Evolutionary conservation across 2,329 filamentous ascomycete genomes (phyloP), one percentile per base, ranked within the genome.

Genomic region (Juglanconis oblonga): DNA sequence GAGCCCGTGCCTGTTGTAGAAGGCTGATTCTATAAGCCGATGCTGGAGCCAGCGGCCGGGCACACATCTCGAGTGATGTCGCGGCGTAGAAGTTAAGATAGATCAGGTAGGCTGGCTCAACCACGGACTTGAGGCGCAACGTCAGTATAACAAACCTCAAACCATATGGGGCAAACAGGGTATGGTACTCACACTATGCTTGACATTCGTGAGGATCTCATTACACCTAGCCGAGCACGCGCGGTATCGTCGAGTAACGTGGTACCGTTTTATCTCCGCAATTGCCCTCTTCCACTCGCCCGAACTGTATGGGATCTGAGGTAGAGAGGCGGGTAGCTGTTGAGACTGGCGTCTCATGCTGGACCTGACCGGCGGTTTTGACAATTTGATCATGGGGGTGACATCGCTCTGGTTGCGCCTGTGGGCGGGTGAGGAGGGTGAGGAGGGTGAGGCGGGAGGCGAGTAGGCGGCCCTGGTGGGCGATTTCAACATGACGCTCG

Each of bases 31-130:
- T 79, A 63, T 79, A 75, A 2, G 76, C 69, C 0, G 80, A 80
- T 2, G 75, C 76, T 10, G 75, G 71, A 14, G 77, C 76, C 7
- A 84, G 72, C 40, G 77, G 74, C 33, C 78, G 76, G 1, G 82
- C 82, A 65, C 82, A 82, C 74, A 81, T 80, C 66, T 86, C 84
- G 47, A 84, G 76, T 13, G 83, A 81, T n/a, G 77, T 80, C 24
- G 84, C 84, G n/a, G 83, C 83, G 63, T 86, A 87, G 68, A 86
- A 86, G 68, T 84, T 79, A 5, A 87, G 75, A 62, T 84, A 85
- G 64, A 86, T 81, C 38, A 85, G 73, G 66, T 86, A 81, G 6
- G 81, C 73, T 2, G 82, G 80, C 67, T 85, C 80, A 24, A 81
- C 72, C 32, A 74, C 68, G 11, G 74, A 73, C 68, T 71, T n/a